Evolutionary conservation across 164 flowering plant genomes (phyloP), one percentile per base, ranked within the genome.

Genomic region (Magnolia changhungtana): DNA sequence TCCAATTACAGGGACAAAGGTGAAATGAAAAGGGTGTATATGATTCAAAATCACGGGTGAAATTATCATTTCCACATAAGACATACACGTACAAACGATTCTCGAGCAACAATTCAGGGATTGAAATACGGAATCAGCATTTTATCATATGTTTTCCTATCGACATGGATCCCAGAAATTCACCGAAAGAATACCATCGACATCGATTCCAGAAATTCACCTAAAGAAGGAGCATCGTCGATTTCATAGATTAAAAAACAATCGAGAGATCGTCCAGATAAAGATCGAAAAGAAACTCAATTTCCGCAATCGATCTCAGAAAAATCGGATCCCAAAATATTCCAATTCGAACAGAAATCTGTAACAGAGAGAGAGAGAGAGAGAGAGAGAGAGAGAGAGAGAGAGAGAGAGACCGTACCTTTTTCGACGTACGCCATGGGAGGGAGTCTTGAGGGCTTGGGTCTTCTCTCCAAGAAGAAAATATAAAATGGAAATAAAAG

Each of bases 351-450:
- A 55, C 18, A 4, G 18, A 16, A 16, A 55, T 55, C 61, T 55
- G 13, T 55, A 29, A 31, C 8, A 27, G 31, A 24, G 50, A 29
- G 14, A 31, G 37, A 31, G 37, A 31, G 37, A 31, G 31, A 37
- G 8, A 18, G 8, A 20, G 37, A 55, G 11, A 52, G 11, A 7
- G 10, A 5, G 49, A 55, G 50, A 37, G 45, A 37, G 45, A 37
- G 45, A 37, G 63, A 31, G 18, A 27, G 29, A 23, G 50, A 27
- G 13, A 29, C 9, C n/a, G 16, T 5, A 73, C 75, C 75, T 59
- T 73, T 73, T 73, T 73, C 75, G 23, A 73, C 75, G 75, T 59
- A 73, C 50, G 75, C 75, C 75, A 73, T 73, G 67, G 21, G 50
- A 31, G 67, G 6, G 1, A 4, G 27, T 13, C 10, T 3, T 16